Evolutionary conservation across 2,329 filamentous ascomycete genomes (phyloP).

Genomic region (Colletotrichum chlorophyti): DNA sequence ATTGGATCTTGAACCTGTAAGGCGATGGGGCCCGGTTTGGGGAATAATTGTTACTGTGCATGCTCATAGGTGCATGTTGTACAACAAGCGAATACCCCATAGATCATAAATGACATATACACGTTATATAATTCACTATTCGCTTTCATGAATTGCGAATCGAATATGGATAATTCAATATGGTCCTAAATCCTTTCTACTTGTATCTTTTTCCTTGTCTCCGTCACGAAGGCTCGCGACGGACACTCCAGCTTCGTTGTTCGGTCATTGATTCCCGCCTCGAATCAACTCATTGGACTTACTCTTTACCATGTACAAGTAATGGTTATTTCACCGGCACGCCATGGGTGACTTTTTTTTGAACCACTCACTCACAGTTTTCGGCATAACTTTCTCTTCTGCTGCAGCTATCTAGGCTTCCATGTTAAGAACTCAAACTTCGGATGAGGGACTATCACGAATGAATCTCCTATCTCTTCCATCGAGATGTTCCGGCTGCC

Average conservation of each 20-base stretch:
- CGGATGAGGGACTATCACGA: background rate
- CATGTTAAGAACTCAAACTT: background rate
- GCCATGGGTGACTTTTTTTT: background rate
- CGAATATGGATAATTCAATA: no score
- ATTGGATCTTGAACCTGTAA: conserved; percentile 32
- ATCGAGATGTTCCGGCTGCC: background rate
- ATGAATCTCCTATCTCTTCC: background rate
- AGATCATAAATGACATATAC: conserved; percentile 16
- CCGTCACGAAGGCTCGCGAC: no score
- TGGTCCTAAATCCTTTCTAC: no score
- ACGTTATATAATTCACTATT: no score
- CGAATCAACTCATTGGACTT: no score
- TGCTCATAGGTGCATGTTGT: background rate
- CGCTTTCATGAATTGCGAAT: no score
- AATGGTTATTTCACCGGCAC: background rate
- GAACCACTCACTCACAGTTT: background rate
- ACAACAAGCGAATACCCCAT: conserved; percentile 16
- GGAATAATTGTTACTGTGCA: background rate
- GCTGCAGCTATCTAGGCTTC: background rate
- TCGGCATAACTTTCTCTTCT: background rate
- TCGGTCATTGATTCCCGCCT: no score
- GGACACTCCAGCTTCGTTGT: no score
- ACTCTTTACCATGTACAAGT: background rate
- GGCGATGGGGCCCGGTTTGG: background rate
- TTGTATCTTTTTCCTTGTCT: no score